Base-by-base conservation (phyloP, 306 rosid genomes). In the Acacia confusa region DNA sequence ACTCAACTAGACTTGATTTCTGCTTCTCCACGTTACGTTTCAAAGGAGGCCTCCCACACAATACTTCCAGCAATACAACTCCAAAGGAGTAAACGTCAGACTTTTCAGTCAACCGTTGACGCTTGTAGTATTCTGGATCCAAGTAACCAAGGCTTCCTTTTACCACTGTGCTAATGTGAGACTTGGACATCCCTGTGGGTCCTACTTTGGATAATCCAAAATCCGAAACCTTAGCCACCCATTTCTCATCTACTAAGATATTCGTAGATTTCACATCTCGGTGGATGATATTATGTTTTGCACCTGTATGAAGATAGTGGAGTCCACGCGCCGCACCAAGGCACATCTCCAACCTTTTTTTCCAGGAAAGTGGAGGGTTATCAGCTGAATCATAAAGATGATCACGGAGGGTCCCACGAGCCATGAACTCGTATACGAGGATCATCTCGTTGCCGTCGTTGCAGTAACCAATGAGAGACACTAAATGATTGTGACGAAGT, bases 81-180 rank as follows among this genome's bases (percentile, higher is more conserved):
- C 91, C 88, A 30, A 82, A 84, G 0, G 89, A 88, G 65, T 88
- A 84, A 0, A 88, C 88, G 14, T 88, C 89, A 0, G 89, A 73
- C 40, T 82, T 88, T 2, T 76, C 75, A 0, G 88, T 86, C 20
- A 84, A 5, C 1, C 61, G 50, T 8, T 77, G 80, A 2, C 81
- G 80, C 0, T 70, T 22, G 6, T 48, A 74, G 47, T 72, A 80
- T 58, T 80, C 66, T 0, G 78, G 83, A 19, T 80, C 83, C 28
- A 80, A 22, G 36, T 80, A 80, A 0, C 78, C 78, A 0, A 16
- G 0, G 1, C 78, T 72, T 7, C 83, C 78, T 6, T 80, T 80
- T 0, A 80, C 78, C 0, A 61, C 0, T 0, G 83, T 80, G 24
- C 9, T 82, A 0, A 85, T 70, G 7, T 75, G 75, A 0, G 78